These are phyloP conservation scores for Leptodontidium sp. DNA, from an alignment of 2,329 filamentous ascomycete species.

Conservation along the genomic window DNA sequence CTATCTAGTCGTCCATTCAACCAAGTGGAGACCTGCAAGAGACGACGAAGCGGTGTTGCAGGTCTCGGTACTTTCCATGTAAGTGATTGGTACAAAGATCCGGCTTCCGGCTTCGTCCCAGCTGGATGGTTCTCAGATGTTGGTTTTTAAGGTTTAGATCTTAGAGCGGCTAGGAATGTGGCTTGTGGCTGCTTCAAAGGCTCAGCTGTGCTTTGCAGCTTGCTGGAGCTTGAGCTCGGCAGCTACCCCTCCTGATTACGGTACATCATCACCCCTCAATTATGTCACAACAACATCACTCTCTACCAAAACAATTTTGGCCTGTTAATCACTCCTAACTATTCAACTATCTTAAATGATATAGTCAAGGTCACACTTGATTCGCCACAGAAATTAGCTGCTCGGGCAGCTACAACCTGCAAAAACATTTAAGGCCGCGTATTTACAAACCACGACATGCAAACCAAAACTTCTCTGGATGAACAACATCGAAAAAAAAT, in stretches of 20 bases:
- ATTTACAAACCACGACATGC: too few relatives aligned
- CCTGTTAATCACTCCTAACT: too few relatives aligned
- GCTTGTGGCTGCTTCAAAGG: background rate
- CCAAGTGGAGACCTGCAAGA: background rate
- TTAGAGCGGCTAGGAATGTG: conserved; percentile 16
- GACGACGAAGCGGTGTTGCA: too few relatives aligned
- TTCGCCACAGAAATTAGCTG: too few relatives aligned
- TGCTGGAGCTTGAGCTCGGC: background rate
- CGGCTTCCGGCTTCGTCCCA: background rate
- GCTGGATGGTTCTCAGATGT: background rate
- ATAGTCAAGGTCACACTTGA: too few relatives aligned
- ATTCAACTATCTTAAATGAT: too few relatives aligned
- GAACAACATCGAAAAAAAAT: too few relatives aligned
- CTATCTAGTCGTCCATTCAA: background rate
- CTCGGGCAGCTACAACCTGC: too few relatives aligned
- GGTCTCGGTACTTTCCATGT: background rate
- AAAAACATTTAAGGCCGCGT: too few relatives aligned
- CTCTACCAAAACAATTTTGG: too few relatives aligned
- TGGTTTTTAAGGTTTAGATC: background rate
- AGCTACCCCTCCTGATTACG: conserved; percentile 1
- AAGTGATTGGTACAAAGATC: background rate
- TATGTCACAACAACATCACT: background rate
- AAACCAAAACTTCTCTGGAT: too few relatives aligned
- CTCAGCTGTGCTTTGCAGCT: conserved; percentile 2
- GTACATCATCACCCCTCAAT: background rate